Conservation (phyloP, 2,329 filamentous ascomycete species). For the Microdochium paspali region DNA sequence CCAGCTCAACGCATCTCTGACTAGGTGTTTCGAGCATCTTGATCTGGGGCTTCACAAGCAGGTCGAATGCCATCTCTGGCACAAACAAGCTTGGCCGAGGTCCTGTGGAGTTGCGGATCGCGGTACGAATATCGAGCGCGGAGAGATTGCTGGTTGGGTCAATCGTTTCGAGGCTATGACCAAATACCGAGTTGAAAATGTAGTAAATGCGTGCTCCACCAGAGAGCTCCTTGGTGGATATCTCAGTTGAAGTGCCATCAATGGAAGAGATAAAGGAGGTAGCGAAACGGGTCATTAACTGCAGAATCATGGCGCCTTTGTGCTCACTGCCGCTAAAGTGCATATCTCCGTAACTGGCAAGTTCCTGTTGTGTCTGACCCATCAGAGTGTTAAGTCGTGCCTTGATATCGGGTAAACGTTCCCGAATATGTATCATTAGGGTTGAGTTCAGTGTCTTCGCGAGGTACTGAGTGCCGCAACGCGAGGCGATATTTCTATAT, state of each 20-base stretch:
- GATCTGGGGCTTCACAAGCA: conserved; percentile 96
- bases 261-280: conserved; percentile 98
- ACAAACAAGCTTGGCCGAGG: conserved; percentile 94
- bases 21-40: conserved; percentile 91
- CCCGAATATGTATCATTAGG: conserved; percentile 91
- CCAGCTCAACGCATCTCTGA: conserved; percentile 92
- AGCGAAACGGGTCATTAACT: conserved; percentile 96
- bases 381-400: conserved; percentile 94
- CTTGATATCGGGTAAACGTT: conserved; percentile 95
- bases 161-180: conserved; percentile 90
- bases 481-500: conserved; percentile 88
- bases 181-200: conserved; percentile 98
- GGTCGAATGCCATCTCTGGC: conserved; percentile 92
- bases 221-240: conserved; percentile 95
- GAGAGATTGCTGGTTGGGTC: conserved; percentile 94
- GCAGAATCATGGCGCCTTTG: conserved; percentile 84
- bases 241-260: conserved; percentile 95
- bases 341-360: conserved; percentile 96
- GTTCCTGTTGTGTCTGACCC: conserved; percentile 98
- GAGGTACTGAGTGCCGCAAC: conserved; percentile 89
- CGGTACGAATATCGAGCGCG: conserved; percentile 88
- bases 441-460: conserved; percentile 93
- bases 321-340: conserved; percentile 97
- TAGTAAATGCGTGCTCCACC: conserved; percentile 95
- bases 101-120: conserved; percentile 95